phyloP scores from a whole-genome alignment of 257 asterid genomes.

The Mitragyna speciosa region DNA sequence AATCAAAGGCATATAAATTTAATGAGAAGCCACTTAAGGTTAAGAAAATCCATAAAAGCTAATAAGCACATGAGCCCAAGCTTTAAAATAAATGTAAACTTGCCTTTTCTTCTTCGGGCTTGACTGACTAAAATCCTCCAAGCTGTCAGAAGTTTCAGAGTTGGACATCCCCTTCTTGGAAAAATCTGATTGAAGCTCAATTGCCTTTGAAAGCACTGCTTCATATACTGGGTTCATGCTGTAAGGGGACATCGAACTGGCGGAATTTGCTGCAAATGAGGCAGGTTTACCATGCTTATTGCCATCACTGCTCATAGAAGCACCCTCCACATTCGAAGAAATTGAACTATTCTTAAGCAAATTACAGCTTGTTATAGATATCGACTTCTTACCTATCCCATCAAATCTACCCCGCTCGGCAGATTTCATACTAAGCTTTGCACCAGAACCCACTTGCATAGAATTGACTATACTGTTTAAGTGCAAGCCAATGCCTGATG shows the following conservation, averaged over 20 bases:
- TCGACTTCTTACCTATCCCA: conserved; percentile 39
- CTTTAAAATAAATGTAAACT: conserved; percentile 21
- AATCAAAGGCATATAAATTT: conserved; percentile 14
- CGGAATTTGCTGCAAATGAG: conserved; percentile 28
- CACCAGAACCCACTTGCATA: conserved; percentile 46
- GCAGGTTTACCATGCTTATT: conserved; percentile 23
- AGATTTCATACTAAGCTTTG: conserved; percentile 42
- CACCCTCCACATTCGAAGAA: conserved; percentile 35
- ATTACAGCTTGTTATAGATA: conserved; percentile 28
- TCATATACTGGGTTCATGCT: conserved; percentile 32
- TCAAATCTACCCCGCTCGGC: conserved; percentile 42
- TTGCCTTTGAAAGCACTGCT: conserved; percentile 32
- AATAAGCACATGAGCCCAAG: neutral
- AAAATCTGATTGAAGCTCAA: conserved; percentile 37
- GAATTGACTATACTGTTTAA: conserved; percentile 61
- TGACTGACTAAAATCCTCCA: conserved; percentile 37
- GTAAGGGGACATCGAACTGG: conserved; percentile 29
- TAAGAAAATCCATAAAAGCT: neutral
- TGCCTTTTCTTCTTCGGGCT: conserved; percentile 65
- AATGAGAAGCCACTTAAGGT: neutral
- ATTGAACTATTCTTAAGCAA: conserved; percentile 31
- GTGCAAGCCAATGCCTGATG: conserved; percentile 72
- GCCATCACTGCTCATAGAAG: conserved; percentile 29
- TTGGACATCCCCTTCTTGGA: conserved; percentile 34
- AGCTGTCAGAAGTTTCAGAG: conserved; percentile 32